A percentile compares a stretch with the other conserved stretches of the same genome.
Evolutionary conservation across 441 rosid species (phyloP).

Genomic region (Breynia disticha): DNA sequence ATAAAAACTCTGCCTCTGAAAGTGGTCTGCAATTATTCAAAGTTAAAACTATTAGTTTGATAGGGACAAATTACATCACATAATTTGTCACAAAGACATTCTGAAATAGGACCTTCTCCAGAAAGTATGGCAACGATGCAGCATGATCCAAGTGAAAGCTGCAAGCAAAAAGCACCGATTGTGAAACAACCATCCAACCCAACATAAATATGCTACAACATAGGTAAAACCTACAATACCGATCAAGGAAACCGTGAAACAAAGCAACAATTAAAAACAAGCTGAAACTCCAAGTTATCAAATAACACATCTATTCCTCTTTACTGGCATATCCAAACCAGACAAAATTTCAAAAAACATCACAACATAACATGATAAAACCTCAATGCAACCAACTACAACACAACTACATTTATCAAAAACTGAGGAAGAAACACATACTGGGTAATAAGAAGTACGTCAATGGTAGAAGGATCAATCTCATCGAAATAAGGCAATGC

Average conservation of each 20-base stretch:
- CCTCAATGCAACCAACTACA: not conserved
- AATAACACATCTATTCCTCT: not conserved
- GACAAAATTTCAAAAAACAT: not conserved
- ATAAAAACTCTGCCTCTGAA: constrained; percentile 81
- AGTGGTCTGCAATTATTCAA: constrained; percentile 51
- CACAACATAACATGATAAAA: not conserved
- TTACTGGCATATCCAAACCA: not conserved
- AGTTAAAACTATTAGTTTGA: constrained; percentile 10
- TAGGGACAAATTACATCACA: constrained; percentile 1
- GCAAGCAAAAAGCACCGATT: constrained; percentile 22
- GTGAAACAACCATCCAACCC: too few species aligned
- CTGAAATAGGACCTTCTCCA: constrained; percentile 59
- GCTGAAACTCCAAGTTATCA: too few species aligned
- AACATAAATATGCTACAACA: too few species aligned
- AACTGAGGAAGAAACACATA: constrained; percentile 22
- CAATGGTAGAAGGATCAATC: constrained; percentile 79
- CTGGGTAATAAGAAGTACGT: constrained; percentile 84
- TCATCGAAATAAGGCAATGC: constrained; percentile 91
- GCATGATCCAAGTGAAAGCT: constrained; percentile 99
- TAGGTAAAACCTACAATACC: too few species aligned
- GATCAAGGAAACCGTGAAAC: too few species aligned
- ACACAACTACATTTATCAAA: constrained; percentile 1
- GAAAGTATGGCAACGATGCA: constrained; percentile 82
- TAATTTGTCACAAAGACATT: not conserved
- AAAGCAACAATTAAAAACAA: too few species aligned